Base-by-base conservation (phyloP, 352 stramenopile genomes). In the Phytophthora pistaciae region DNA sequence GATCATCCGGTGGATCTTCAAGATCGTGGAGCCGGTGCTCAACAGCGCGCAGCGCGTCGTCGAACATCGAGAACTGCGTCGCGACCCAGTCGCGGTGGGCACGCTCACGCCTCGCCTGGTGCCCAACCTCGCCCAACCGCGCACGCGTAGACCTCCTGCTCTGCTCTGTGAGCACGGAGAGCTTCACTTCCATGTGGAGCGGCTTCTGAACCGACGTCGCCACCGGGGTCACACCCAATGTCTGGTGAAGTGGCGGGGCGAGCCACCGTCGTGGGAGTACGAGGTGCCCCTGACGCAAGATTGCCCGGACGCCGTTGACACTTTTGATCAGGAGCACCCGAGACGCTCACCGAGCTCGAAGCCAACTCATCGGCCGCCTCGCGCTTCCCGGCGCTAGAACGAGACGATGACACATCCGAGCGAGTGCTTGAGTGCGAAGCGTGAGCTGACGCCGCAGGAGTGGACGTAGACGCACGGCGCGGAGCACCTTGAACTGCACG, bases 211-310 rank as follows among this genome's bases (percentile, higher is more conserved):
- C 27, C 29, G 29, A 10, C 53, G 53, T 59, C 11, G 13, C 1
- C 31, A n/a, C n/a, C 54, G 20, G 18, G 54, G 18, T 20, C 54
- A 60, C 3, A 50, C 3, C 54, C 54, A 60, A 33, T 60, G 52
- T 50, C 33, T 60, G 54, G 54, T 60, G 20, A 49, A 60, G 33
- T 50, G 54, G 54, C 20, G 33, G 3, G 54, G 54, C 9, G 8
- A 60, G 4, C 33, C 31, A 50, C 54, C 7, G 23, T 60, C 54
- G 20, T 60, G 54, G 54, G 54, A 60, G 33, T 60, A 25, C 16
- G n/a, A 60, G 33, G 31, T 60, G 7, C 54, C 54, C 14, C 54
- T 60, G 8, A 31, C 36, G 54, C 54, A 60, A 33, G 54, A 60
- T n/a, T 60, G 36, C 29, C 54, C n/a, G 2, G 20, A 55, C n/a